Conservation (phyloP, 176 grass and related monocot genomes). For the Lolium perenne region DNA sequence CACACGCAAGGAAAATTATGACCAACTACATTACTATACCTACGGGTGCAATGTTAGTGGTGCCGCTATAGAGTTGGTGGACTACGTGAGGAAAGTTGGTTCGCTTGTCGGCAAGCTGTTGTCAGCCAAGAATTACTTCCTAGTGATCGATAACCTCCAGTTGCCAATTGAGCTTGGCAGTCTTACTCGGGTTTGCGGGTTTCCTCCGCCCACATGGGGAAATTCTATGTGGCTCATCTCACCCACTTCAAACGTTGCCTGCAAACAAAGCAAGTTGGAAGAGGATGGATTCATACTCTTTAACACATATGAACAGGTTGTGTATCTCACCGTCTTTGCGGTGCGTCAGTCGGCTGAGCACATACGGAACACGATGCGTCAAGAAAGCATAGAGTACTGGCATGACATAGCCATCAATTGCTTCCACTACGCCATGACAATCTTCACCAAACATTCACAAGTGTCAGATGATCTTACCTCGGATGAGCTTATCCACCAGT, state of each 20-base stretch:
- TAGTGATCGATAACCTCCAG: no score
- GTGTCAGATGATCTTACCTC: background rate
- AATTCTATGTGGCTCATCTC: no score
- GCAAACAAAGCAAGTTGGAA: background rate
- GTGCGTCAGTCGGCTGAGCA: background rate
- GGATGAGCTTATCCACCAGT: background rate
- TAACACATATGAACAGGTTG: background rate
- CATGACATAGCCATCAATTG: background rate
- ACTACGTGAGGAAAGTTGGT: no score
- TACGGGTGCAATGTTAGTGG: background rate
- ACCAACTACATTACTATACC: background rate
- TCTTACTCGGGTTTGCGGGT: no score
- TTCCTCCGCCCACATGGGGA: no score
- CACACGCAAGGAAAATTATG: background rate
- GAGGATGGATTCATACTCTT: fast-evolving
- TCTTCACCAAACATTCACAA: background rate
- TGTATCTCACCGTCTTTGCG: background rate
- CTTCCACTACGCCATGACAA: background rate
- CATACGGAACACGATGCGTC: background rate
- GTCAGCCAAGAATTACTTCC: no score
- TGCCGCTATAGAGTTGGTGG: no score
- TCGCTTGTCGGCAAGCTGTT: no score
- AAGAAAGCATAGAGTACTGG: conserved; percentile 9
- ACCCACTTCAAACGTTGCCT: no score
- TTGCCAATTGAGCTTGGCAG: no score